Evolutionary conservation across 2,329 filamentous ascomycete species (phyloP).

Genomic region (Trichoderma sp.): DNA sequence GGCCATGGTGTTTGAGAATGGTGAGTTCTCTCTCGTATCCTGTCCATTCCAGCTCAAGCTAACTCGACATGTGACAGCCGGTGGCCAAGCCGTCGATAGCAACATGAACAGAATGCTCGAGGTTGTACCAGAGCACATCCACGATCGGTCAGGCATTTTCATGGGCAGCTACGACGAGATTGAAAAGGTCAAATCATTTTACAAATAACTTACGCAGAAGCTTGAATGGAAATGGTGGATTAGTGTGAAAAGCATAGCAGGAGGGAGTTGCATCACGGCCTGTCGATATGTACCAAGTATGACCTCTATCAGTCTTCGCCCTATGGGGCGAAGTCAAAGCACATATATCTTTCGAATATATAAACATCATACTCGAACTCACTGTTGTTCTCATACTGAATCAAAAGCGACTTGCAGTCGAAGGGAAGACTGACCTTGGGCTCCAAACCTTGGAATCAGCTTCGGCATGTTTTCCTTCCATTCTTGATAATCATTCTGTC

Average conservation of each 20-base stretch:
- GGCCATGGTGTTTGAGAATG: slow-evolving; percentile 99
- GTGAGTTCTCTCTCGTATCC: slow-evolving; percentile 53
- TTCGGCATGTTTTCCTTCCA: slow-evolving; percentile 69
- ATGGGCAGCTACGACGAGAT: slow-evolving; percentile 93
- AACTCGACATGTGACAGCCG: slow-evolving; percentile 59
- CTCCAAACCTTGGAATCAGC: slow-evolving; percentile 61
- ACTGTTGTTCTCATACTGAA: no score
- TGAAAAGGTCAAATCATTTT: slow-evolving; percentile 87
- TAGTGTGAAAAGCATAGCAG: neutral
- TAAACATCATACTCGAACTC: neutral
- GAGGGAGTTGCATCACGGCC: slow-evolving; percentile 5
- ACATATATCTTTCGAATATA: neutral
- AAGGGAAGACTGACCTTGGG: neutral
- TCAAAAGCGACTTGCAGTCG: neutral
- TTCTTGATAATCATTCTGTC: slow-evolving; percentile 65
- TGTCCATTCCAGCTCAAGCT: slow-evolving; percentile 30
- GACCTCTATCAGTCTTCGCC: neutral
- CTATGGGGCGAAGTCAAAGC: slow-evolving; percentile 5
- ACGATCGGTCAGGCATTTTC: slow-evolving; percentile 94
- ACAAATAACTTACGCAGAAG: slow-evolving; percentile 47
- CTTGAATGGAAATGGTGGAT: no score
- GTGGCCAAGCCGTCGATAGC: slow-evolving; percentile 88
- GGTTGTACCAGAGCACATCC: slow-evolving; percentile 86
- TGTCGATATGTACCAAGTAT: slow-evolving; percentile 5
- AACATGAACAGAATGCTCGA: slow-evolving; percentile 89